These are phyloP conservation scores for Trichopus zeylanicus DNA, from an alignment of 116 monocot genomes.

Conservation along the genomic window DNA sequence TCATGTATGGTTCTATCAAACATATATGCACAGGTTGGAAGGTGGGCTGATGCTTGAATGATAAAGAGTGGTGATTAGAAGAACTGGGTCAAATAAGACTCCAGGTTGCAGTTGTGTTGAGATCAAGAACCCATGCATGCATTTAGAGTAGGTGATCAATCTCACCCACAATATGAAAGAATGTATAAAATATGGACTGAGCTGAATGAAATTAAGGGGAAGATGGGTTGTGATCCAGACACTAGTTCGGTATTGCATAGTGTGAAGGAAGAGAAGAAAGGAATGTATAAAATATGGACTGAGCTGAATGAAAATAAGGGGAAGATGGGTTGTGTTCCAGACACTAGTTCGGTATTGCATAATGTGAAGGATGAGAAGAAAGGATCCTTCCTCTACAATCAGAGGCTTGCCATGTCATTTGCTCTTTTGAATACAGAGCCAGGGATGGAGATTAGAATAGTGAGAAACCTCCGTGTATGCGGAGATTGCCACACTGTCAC, in stretches of 20 bases:
- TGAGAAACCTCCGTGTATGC: slow-evolving; percentile 23
- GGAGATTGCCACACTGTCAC: slow-evolving; percentile 16
- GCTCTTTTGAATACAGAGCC: slow-evolving; percentile 13
- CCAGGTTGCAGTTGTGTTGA: slow-evolving; percentile 82
- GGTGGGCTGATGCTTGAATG: slow-evolving; percentile 54
- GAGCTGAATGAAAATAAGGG: slow-evolving; percentile 9
- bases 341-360: slow-evolving; percentile 11
- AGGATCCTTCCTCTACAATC: slow-evolving; percentile 5
- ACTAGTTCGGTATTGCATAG: slow-evolving; percentile 11
- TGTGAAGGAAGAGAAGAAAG: slow-evolving; percentile 19
- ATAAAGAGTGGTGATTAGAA: slow-evolving; percentile 35
- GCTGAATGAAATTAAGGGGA: slow-evolving; percentile 9
- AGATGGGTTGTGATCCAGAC: slow-evolving; percentile 15
- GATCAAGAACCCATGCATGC: slow-evolving; percentile 20
- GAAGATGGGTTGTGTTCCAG: slow-evolving; percentile 16
- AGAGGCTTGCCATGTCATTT: slow-evolving; percentile 20
- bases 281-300: slow-evolving; percentile 5
- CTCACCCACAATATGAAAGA: slow-evolving; percentile 18
- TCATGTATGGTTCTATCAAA: slow-evolving; percentile 58
- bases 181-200: slow-evolving; percentile 6
- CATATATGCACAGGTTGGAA: slow-evolving; percentile 61
- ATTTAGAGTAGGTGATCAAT: slow-evolving; percentile 18
- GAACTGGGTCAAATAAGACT: slow-evolving; percentile 29
- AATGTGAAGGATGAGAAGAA: slow-evolving; percentile 21
- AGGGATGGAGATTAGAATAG: slow-evolving; percentile 7